Evolutionary conservation across 2,329 filamentous ascomycete genomes (phyloP).

Genomic region (Amesomyces nigricolor): DNA sequence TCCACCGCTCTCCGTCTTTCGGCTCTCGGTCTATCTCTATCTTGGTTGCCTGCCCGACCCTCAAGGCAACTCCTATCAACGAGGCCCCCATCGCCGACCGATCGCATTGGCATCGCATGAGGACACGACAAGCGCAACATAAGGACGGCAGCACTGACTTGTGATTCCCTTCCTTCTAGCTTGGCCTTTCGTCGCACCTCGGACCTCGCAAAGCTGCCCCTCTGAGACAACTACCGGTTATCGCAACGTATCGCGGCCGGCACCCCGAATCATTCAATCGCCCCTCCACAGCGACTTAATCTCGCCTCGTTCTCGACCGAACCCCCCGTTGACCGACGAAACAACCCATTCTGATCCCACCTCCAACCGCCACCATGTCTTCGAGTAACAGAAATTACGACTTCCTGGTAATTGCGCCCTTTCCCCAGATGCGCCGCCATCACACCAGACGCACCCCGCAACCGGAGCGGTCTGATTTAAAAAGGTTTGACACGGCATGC

Average conservation of each 20-base stretch:
- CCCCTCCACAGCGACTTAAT: neutral
- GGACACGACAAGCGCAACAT: neutral
- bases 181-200: constrained; percentile 9
- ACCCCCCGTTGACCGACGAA: neutral
- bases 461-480: neutral
- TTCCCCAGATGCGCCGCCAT: neutral
- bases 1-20: neutral
- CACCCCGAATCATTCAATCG: neutral
- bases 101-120: neutral
- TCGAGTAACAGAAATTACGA: constrained; percentile 98
- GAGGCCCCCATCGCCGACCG: neutral
- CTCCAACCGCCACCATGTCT: constrained; percentile 64
- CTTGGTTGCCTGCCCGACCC: neutral
- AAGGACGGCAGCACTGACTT: constrained; percentile 12
- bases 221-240: neutral
- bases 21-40: neutral
- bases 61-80: neutral
- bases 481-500: neutral
- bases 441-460: neutral
- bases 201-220: neutral
- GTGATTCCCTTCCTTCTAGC: constrained; percentile 8
- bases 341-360: constrained; percentile 3
- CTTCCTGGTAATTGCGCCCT: constrained; percentile 69
- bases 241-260: neutral
- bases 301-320: constrained; percentile 1